Conservation (phyloP, 169 alveolate genomes). For the Perkinsus olseni region DNA sequence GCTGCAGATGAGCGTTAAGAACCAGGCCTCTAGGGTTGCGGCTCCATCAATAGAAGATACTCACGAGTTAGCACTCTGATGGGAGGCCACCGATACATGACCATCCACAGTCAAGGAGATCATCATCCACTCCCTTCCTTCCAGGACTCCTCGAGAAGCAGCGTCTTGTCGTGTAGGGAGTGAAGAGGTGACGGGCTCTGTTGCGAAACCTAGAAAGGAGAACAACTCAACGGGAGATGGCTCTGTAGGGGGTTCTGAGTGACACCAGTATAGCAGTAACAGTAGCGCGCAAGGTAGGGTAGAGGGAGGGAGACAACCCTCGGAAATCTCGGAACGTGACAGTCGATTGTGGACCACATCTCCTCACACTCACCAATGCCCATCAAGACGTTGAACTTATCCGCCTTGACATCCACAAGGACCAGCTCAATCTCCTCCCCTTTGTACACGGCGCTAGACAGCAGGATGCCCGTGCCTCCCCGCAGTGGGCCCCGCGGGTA, state of each 20-base stretch:
- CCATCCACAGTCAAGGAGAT: not conserved
- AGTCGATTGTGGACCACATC: too few relatives aligned
- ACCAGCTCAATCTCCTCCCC: not conserved
- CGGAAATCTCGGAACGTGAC: too few relatives aligned
- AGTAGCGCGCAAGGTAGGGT: too few relatives aligned
- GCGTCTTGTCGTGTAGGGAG: not conserved
- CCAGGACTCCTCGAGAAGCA: not conserved
- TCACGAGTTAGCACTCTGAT: not conserved
- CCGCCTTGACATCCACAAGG: not conserved
- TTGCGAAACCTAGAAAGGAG: not conserved
- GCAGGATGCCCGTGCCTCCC: not conserved
- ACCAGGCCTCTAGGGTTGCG: too few relatives aligned
- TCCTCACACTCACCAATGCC: not conserved
- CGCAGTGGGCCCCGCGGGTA: not conserved
- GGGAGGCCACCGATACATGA: not conserved
- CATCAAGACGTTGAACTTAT: not conserved
- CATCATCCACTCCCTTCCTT: not conserved
- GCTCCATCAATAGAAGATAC: too few relatives aligned
- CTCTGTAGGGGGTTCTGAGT: too few relatives aligned
- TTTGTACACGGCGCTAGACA: not conserved
- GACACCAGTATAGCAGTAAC: too few relatives aligned
- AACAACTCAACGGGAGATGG: too few relatives aligned
- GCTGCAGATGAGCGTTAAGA: too few relatives aligned
- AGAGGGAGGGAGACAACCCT: too few relatives aligned
- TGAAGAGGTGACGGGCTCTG: not conserved